phyloP scores from a whole-genome alignment of 306 rosid species.

The Neltuma alba region DNA sequence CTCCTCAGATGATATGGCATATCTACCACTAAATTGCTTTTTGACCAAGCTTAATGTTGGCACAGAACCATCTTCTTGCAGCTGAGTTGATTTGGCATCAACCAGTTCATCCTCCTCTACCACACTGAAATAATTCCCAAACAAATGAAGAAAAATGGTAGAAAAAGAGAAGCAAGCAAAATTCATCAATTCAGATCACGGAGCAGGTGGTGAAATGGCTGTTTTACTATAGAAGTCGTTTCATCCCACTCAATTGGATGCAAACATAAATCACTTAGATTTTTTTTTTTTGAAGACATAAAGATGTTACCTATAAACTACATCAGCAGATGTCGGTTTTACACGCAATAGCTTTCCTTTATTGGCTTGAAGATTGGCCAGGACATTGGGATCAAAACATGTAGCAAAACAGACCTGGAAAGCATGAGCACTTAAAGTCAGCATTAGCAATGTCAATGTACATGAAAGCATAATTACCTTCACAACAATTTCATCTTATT shows the following conservation, averaged over 20 bases:
- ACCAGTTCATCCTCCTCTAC: conserved; percentile 67
- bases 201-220: conserved; percentile 20
- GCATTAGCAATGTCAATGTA: conserved; percentile 20
- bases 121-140: conserved; percentile 57
- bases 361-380: conserved; percentile 69
- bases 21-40: conserved; percentile 86
- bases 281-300: conserved; percentile 20
- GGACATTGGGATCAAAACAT: conserved; percentile 82
- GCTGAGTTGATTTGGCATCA: conserved; percentile 54
- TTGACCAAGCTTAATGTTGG: conserved; percentile 66
- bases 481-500: neutral
- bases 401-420: conserved; percentile 96
- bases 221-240: conserved; percentile 23
- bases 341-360: conserved; percentile 79
- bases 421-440: conserved; percentile 26
- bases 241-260: conserved; percentile 25
- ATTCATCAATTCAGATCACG: conserved; percentile 11
- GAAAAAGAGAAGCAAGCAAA: conserved; percentile 17
- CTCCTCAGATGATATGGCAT: conserved; percentile 90
- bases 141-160: conserved; percentile 26
- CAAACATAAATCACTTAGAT: conserved; percentile 2
- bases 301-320: conserved; percentile 70
- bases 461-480: conserved; percentile 21
- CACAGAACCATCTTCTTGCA: conserved; percentile 48
- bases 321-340: conserved; percentile 82